Evolutionary conservation across 495 filamentous ascomycete genomes (phyloP), one percentile per base, ranked within the genome.

Genomic region (Cercophora scortea): DNA sequence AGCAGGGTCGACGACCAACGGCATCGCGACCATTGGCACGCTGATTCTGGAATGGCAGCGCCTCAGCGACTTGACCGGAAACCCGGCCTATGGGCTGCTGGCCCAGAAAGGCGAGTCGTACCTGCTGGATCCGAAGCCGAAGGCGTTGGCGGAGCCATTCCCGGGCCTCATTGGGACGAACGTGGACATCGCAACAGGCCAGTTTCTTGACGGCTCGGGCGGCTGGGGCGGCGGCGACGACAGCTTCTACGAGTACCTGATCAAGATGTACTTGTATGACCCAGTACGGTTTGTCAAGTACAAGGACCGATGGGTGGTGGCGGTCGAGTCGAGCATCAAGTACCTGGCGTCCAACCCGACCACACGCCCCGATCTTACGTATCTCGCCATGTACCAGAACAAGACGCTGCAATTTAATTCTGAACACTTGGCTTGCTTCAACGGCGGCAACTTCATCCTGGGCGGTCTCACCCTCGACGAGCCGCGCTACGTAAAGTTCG

Each of bases 191-290:
- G 58, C 56, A 0, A 80, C 74, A 5, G 90, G 89, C n/a, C 16
- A 72, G 7, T 93, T 94, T 57, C 51, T 73, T 3, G 80, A 93
- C 54, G 74, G 77, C 15, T 53, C 51, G 9, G 89, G 91, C 42
- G 84, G 86, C 18, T 96, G 90, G 90, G 79, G 82, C 54, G 89
- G 87, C 45, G 86, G 88, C 9, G 79, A 78, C 42, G 90, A 96
- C 67, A 87, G 81, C 19, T 93, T 84, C 71, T 95, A 95, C 67
- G 90, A 96, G 71, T 96, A 96, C 57, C 78, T 95, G 19, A 85
- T 96, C 65, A 96, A 96, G 75, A 92, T 93, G 88, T 94, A 84
- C 59, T 68, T 94, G 55, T 95, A 95, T 62, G 85, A 90, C 62
- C 76, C 84, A 10, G 50, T 66, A 35, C 79, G 82, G 8, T 94